Evolutionary conservation across 2,329 filamentous ascomycete genomes (phyloP), one percentile per base, ranked within the genome.

Genomic region (Albophoma yamanashiensis): DNA sequence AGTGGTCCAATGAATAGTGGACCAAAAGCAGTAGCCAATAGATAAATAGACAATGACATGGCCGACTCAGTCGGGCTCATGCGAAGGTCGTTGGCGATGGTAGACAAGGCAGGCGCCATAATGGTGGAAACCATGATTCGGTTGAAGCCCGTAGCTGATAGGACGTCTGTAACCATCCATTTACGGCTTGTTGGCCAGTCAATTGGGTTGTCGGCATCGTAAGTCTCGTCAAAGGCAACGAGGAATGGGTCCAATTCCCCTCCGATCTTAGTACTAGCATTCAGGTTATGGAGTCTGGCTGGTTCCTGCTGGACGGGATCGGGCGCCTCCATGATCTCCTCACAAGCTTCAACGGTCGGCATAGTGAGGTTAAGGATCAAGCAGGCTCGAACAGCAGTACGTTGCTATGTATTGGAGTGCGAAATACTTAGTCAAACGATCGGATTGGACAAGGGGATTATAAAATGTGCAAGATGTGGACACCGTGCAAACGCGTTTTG

Each of bases 61-160:
- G 76, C 76, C 3, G 83, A 72, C 63, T 82, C 74, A 43, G 71
- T 70, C 8, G 74, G 68, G 7, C 66, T 76, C 67, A 86, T 84
- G 50, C 78, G 52, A 15, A 87, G 71, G 45, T 86, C 81, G 1
- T 67, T 66, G 6, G 78, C 75, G 53, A 87, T 81, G 1, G 74
- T 66, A 1, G 73, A 64, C 34, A 87, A 64, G 0, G 78, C 78
- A 0, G 79, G 79, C 0, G 80, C 79, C 70, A 82, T 78, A 66
- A 82, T 81, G 0, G 79, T 79, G 4, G 78, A 79, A 0, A 80
- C 76, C 63, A 82, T 74, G 61, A 81, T 80, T 12, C 77, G 76
- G 53, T 79, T 79, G 64, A 82, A 81, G 9, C 78, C 79, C 0
- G 77, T 78, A 3, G 75, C 75, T 0, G 79, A 81, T 1, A 81